A percentile compares a stretch with the other conserved stretches of the same genome.
Evolutionary conservation across 2,329 filamentous ascomycete species (phyloP).

Genomic region (Arachnomyces sp.): DNA sequence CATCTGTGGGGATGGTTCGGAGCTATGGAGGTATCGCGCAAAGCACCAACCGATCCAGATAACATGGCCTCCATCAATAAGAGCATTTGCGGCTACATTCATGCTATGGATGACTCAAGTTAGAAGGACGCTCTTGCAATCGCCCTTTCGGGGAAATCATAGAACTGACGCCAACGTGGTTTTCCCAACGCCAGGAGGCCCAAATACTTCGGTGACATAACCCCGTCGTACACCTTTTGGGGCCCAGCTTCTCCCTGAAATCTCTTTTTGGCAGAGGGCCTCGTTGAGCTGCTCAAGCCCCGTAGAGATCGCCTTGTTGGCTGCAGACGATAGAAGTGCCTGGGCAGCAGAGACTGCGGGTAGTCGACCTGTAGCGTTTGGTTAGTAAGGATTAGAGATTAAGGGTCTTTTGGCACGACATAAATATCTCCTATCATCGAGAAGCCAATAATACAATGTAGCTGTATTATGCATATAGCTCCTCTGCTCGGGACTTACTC

Average conservation of each 20-base stretch:
- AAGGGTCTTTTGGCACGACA: no score
- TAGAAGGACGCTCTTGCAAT: no score
- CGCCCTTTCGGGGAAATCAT: no score
- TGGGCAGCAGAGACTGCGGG: constrained; percentile 70
- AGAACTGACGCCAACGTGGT: constrained; percentile 66
- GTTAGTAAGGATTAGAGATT: constrained; percentile 7
- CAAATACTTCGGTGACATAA: constrained; percentile 79
- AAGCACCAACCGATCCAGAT: constrained; percentile 67
- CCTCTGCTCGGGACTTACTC: no score
- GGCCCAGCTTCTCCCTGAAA: no score
- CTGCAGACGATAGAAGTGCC: constrained; percentile 46
- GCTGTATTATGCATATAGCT: no score
- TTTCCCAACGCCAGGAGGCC: constrained; percentile 78
- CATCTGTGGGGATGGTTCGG: constrained; percentile 6
- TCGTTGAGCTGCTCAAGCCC: no score
- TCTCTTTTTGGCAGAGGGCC: no score
- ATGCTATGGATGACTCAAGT: constrained; percentile 43
- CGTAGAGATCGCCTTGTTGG: constrained; percentile 33
- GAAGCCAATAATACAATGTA: no score
- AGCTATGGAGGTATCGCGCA: constrained; percentile 1
- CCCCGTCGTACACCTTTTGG: constrained; percentile 60
- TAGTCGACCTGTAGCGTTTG: constrained; percentile 54
- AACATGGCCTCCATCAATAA: constrained; percentile 54
- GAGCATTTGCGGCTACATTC: constrained; percentile 57
- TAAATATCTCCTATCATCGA: no score